Evolutionary conservation across 1,139 yeast genomes (phyloP).

Genomic region (Torulaspora globosa): DNA sequence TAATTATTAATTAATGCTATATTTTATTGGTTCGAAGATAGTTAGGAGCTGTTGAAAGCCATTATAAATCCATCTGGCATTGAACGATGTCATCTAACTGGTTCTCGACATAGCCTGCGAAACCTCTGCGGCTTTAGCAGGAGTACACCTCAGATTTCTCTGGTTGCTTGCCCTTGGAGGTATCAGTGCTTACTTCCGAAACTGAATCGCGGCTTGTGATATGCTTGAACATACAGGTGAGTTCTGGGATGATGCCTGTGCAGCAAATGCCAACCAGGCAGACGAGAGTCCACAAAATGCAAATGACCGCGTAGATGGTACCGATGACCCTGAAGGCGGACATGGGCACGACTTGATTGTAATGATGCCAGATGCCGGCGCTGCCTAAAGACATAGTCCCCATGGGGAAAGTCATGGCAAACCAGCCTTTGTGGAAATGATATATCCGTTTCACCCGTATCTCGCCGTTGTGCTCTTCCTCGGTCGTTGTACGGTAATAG

Average conservation of each 20-base stretch:
- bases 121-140: background rate
- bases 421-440: conserved; percentile 59
- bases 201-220: background rate
- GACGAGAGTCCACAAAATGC: conserved; percentile 25
- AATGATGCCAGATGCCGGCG: conserved; percentile 46
- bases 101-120: too few species aligned
- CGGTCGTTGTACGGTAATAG: conserved; percentile 20
- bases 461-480: conserved; percentile 11
- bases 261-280: conserved; percentile 23
- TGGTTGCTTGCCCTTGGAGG: conserved; percentile 3
- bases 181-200: conserved; percentile 1
- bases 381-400: conserved; percentile 76
- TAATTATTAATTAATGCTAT: background rate
- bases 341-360: conserved; percentile 34
- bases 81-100: background rate
- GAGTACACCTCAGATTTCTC: background rate
- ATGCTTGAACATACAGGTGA: background rate
- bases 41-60: background rate
- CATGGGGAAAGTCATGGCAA: conserved; percentile 88
- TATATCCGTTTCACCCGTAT: conserved; percentile 28
- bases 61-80: background rate
- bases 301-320: conserved; percentile 51
- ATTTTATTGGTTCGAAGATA: too few species aligned
- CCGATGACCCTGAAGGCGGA: conserved; percentile 56
- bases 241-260: conserved; percentile 3